phyloP scores from a whole-genome alignment of 805 yeast species.

The Saturnispora gosingensis region DNA sequence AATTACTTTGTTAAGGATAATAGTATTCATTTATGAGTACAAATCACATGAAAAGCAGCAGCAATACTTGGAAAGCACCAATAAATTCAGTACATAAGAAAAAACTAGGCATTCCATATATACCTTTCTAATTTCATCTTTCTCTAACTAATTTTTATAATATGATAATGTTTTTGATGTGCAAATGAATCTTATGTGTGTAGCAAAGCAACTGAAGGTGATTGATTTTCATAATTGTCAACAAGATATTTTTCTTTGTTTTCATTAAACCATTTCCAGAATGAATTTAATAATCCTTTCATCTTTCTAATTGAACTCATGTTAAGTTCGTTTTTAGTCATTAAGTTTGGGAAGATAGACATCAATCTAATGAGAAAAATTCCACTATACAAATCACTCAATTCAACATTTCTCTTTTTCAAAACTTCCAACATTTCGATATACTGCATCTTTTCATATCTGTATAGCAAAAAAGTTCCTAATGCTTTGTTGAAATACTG shows the following conservation, averaged over 20 bases:
- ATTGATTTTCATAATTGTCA: slow-evolving; percentile 39
- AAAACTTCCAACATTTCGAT: slow-evolving; percentile 34
- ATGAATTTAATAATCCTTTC: slow-evolving; percentile 42
- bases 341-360: slow-evolving; percentile 73
- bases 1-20: slow-evolving; percentile 14
- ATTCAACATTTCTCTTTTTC: slow-evolving; percentile 11
- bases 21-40: slow-evolving; percentile 11
- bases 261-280: slow-evolving; percentile 43
- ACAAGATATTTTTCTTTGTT: slow-evolving; percentile 31
- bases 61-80: too few species aligned
- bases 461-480: slow-evolving; percentile 60
- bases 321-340: slow-evolving; percentile 75
- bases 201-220: slow-evolving; percentile 28
- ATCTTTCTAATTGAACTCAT: slow-evolving; percentile 52
- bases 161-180: not conserved
- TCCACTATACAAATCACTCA: slow-evolving; percentile 56
- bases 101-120: too few species aligned
- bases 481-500: slow-evolving; percentile 67
- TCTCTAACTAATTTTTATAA: not conserved
- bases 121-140: not conserved
- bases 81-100: too few species aligned
- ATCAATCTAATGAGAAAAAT: slow-evolving; percentile 75
- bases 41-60: not conserved
- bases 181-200: slow-evolving; percentile 7
- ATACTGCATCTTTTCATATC: slow-evolving; percentile 71